These are phyloP conservation scores for Tuber calosporum DNA, from an alignment of 495 filamentous ascomycete genomes.

Conservation along the genomic window DNA sequence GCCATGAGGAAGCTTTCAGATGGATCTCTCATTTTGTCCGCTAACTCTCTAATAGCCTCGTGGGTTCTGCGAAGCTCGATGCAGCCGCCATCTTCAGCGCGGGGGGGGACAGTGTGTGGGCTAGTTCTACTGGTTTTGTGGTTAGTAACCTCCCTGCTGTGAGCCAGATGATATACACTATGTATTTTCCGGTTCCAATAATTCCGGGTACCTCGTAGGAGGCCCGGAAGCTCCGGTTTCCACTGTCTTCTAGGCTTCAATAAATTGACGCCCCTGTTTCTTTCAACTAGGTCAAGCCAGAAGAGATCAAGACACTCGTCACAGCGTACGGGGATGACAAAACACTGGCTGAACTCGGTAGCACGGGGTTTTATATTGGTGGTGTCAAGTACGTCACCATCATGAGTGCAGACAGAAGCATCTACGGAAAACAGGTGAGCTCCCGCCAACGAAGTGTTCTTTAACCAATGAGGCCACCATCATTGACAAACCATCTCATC, in stretches of 20 bases:
- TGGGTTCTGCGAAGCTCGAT: conserved; percentile 76
- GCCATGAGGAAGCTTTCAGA: not conserved
- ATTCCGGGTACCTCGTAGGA: not conserved
- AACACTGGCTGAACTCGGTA: conserved; percentile 48
- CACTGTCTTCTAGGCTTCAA: not conserved
- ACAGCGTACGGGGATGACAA: conserved; percentile 48
- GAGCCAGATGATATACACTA: not conserved
- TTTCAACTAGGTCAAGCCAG: conserved; percentile 48
- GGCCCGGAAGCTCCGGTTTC: conserved; percentile 1
- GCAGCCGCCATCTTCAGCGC: conserved; percentile 78
- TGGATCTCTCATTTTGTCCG: not conserved
- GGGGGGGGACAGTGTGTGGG: conserved; percentile 78
- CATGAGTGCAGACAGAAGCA: conserved; percentile 63
- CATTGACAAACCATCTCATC: not conserved
- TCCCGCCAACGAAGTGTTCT: not conserved
- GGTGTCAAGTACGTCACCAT: conserved; percentile 64
- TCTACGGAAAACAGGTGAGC: conserved; percentile 78
- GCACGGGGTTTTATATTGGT: conserved; percentile 61
- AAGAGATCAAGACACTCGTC: conserved; percentile 54
- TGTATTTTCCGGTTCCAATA: not conserved
- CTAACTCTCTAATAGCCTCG: conserved; percentile 53
- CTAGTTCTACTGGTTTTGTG: conserved; percentile 59
- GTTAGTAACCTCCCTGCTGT: conserved; percentile 50
- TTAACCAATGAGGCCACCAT: not conserved
- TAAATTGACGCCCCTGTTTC: conserved; percentile 4